A percentile compares a stretch with the other conserved stretches of the same genome.
phyloP scores from a whole-genome alignment of 2,329 filamentous ascomycete species.

The Cercospora sojina region DNA sequence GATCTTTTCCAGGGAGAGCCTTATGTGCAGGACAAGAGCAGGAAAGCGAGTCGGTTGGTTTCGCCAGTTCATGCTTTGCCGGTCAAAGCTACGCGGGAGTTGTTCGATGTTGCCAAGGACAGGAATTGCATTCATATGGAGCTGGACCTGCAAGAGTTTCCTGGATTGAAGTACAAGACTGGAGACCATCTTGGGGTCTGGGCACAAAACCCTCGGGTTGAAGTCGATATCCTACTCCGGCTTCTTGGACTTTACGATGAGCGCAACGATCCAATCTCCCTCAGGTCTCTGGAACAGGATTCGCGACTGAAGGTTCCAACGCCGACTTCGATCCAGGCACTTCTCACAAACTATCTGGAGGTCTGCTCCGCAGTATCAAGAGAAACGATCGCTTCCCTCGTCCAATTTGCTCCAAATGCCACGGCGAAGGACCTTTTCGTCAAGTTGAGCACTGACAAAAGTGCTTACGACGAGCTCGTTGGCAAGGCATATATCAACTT shows the following conservation, averaged over 20 bases:
- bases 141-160: conserved; percentile 40
- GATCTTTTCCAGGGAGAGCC: conserved; percentile 36
- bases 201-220: conserved; percentile 43
- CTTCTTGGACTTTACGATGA: conserved; percentile 33
- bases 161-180: conserved; percentile 45
- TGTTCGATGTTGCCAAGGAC: conserved; percentile 37
- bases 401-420: conserved; percentile 43
- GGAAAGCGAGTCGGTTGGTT: conserved; percentile 31
- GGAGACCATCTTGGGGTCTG: conserved; percentile 47
- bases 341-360: conserved; percentile 51
- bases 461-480: conserved; percentile 37
- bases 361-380: conserved; percentile 46
- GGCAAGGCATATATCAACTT: conserved; percentile 40
- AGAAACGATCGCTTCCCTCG: conserved; percentile 41
- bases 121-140: conserved; percentile 46
- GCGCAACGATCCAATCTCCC: conserved; percentile 26
- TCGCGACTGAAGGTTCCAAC: conserved; percentile 40
- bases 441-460: conserved; percentile 37
- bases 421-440: conserved; percentile 36
- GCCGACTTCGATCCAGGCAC: conserved; percentile 42
- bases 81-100: conserved; percentile 37
- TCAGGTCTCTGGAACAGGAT: conserved; percentile 35
- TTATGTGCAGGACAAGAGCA: conserved; percentile 17
- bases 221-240: conserved; percentile 39
- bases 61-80: conserved; percentile 38